Percentiles rank a stretch among this genome's conserved stretches.
Evolutionary conservation across 1,139 yeast genomes (phyloP).

Genomic region (Saccharomyces hybrid): DNA sequence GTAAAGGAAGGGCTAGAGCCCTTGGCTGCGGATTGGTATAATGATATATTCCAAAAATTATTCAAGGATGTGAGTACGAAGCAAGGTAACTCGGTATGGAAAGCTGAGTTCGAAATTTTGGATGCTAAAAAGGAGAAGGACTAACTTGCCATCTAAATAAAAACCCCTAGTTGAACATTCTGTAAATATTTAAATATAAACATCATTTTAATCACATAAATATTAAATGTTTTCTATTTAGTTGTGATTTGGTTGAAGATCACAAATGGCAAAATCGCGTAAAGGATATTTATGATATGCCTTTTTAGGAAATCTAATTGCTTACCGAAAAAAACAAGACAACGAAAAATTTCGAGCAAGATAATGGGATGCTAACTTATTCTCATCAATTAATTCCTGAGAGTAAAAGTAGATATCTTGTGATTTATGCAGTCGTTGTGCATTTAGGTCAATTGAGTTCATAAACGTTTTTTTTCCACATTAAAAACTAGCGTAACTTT

Average conservation of each 20-base stretch:
- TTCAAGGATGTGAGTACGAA: slow-evolving; percentile 52
- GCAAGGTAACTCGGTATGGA: slow-evolving; percentile 39
- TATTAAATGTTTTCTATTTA: background rate
- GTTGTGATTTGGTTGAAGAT: background rate
- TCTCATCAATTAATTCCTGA: background rate
- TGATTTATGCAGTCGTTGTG: background rate
- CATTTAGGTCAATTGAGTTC: too few species aligned
- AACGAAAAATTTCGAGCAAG: background rate
- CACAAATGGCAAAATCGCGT: background rate
- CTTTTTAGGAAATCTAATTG: background rate
- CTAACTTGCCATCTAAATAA: background rate
- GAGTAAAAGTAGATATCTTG: background rate
- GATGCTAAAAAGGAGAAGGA: slow-evolving; percentile 23
- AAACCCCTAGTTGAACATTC: background rate
- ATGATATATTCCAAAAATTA: slow-evolving; percentile 67
- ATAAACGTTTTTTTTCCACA: too few species aligned
- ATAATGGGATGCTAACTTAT: background rate
- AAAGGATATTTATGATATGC: background rate
- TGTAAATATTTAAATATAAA: background rate
- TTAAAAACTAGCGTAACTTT: too few species aligned
- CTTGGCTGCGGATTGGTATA: slow-evolving; percentile 88
- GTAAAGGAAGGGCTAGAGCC: slow-evolving; percentile 81
- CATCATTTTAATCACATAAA: background rate
- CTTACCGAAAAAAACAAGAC: background rate
- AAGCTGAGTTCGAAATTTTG: slow-evolving; percentile 37